A percentile compares a stretch with the other conserved stretches of the same genome.
phyloP scores from a whole-genome alignment of 2,329 filamentous ascomycete genomes.

The Aureobasidium sp. region DNA sequence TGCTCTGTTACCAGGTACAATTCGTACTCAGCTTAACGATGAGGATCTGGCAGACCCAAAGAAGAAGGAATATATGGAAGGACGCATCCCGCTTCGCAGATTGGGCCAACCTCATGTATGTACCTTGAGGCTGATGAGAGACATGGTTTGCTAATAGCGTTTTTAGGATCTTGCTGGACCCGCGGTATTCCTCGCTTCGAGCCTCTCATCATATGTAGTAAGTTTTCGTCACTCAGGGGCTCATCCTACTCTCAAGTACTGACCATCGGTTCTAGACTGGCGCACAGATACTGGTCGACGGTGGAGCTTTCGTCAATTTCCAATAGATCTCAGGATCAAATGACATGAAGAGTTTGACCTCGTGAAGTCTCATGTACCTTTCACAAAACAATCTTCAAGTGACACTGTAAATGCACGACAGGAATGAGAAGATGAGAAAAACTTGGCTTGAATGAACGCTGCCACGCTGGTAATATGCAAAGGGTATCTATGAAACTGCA shows the following conservation, averaged over 20 bases:
- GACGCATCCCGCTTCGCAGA: conserved; percentile 67
- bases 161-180: conserved; percentile 66
- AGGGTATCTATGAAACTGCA: not conserved
- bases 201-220: conserved; percentile 65
- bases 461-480: not conserved
- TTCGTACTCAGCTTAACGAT: conserved; percentile 77
- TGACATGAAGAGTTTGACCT: no score
- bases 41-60: conserved; percentile 64
- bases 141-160: not conserved
- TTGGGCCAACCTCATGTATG: conserved; percentile 51
- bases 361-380: no score
- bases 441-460: not conserved
- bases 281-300: conserved; percentile 77
- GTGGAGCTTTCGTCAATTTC: conserved; percentile 81
- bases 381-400: no score
- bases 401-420: no score
- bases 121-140: not conserved
- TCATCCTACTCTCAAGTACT: not conserved
- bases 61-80: conserved; percentile 73
- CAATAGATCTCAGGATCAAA: conserved; percentile 42
- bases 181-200: conserved; percentile 75
- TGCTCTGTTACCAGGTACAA: conserved; percentile 73
- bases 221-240: not conserved
- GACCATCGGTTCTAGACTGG: conserved; percentile 47
- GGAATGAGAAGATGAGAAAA: not conserved